phyloP scores from a whole-genome alignment of 2,329 filamentous ascomycete genomes.

The Coniochaeta prunicola region DNA sequence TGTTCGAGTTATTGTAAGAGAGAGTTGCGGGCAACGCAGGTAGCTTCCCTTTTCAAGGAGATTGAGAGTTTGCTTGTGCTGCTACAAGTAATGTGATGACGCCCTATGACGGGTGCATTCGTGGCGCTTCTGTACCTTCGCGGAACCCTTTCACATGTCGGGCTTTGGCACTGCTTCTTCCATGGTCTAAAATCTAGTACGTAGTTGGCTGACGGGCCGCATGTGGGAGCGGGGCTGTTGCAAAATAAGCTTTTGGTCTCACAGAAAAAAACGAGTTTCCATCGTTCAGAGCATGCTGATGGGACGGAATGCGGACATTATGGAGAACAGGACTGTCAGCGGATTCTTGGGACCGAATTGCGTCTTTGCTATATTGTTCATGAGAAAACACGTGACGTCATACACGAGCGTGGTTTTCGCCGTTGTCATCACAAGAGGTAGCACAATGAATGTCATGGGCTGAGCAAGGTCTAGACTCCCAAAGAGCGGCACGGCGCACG shows the following conservation, averaged over 20 bases:
- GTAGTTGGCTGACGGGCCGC: background rate
- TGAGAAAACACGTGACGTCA: too few relatives aligned
- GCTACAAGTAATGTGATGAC: background rate
- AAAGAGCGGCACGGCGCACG: too few relatives aligned
- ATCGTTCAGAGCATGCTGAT: slow-evolving; percentile 28
- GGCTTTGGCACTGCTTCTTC: background rate
- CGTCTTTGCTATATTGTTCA: too few relatives aligned
- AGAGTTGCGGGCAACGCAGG: background rate
- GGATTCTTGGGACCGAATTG: too few relatives aligned
- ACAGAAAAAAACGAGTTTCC: too few relatives aligned
- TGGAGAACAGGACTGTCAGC: too few relatives aligned
- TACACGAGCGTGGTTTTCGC: too few relatives aligned
- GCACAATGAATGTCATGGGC: too few relatives aligned
- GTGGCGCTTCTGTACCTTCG: background rate
- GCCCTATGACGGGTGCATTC: background rate
- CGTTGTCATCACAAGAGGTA: too few relatives aligned
- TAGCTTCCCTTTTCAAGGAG: background rate
- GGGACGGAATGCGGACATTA: too few relatives aligned
- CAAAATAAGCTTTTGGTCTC: slow-evolving; percentile 10
- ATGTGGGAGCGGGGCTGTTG: background rate
- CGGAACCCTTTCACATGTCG: background rate
- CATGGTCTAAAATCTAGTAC: background rate
- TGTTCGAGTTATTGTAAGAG: background rate
- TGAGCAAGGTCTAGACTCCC: too few relatives aligned
- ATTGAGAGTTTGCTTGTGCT: background rate